Evolutionary conservation across 2,329 filamentous ascomycete genomes (phyloP), one percentile per base, ranked within the genome.

Genomic region (Fusarium agapanthi): DNA sequence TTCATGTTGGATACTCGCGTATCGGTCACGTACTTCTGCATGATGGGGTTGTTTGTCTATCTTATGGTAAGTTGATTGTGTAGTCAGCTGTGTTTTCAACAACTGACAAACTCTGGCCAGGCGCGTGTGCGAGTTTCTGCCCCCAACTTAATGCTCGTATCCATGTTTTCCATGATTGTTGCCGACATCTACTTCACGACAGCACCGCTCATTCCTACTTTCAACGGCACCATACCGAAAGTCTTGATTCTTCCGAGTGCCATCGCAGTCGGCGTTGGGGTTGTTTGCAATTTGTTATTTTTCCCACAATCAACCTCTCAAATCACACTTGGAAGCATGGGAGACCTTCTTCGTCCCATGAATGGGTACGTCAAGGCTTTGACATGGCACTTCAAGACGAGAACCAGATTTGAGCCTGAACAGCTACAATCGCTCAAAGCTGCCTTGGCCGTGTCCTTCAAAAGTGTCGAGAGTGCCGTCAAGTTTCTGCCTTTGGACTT

Each of bases 41-140:
- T 75, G 72, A 71, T 73, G 14, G 69, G 65, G 1, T 43, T 75
- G 13, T 75, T 70, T 54, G 35, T 75, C 3, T 75, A 75, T 26
- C 3, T 75, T 0, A 38, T 75, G 60, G 65, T 67, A 67, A 44
- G 61, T 26, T 11, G 18, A 11, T 24, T 24, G 10, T 1, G 18
- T 3, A 28, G 6, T 4, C 8, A 6, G 20, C 1, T 10, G 2
- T 10, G 2, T 20, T 7, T 38, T 7, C 4, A 12, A 13, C 6
- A 10, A 9, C 37, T 67, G 1, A 67, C n/a, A 14, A 38, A 8
- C 8, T 13, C 3, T 20, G 18, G 3, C 15, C 5, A 67, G 65
- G 63, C 65, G 14, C 63, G 64, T 14, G 4, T 67, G 4, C 63
- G 65, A 22, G 65, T 67, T 15, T 45, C 65, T 18, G 63, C 65